Conservation (phyloP, 176 grass and related monocot genomes). For the Chrysopogon serrulatus region DNA sequence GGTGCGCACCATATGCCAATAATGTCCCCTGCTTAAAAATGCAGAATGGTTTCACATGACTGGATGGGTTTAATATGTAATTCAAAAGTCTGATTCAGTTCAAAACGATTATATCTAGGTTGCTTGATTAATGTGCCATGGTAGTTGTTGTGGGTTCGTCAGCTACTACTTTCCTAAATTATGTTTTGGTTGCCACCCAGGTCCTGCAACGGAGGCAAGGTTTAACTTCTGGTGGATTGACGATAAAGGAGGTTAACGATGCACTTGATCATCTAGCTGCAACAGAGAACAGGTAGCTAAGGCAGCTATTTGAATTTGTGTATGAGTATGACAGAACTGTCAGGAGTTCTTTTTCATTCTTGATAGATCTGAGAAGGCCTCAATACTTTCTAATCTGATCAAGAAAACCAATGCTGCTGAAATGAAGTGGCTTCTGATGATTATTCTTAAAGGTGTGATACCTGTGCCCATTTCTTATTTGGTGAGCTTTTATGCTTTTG, state of each 20-base stretch:
- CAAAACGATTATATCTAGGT: background rate
- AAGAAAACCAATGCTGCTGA: conserved; percentile 92
- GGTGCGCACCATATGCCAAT: background rate
- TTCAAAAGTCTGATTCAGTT: background rate
- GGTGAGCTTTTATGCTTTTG: conserved; percentile 3
- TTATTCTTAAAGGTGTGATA: conserved; percentile 84
- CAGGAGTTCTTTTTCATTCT: conserved; percentile 8
- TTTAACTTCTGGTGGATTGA: conserved; percentile 73
- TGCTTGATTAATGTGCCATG: background rate
- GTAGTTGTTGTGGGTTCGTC: background rate
- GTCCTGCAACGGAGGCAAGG: conserved; percentile 85
- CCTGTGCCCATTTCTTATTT: background rate
- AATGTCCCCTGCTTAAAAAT: background rate
- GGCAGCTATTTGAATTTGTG: conserved; percentile 15
- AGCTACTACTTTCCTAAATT: background rate
- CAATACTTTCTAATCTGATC: conserved; percentile 67
- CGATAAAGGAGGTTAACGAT: conserved; percentile 89
- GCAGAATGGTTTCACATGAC: background rate
- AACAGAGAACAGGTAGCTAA: conserved; percentile 72
- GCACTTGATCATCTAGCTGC: conserved; percentile 71
- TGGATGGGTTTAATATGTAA: background rate
- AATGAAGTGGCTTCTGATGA: conserved; percentile 99
- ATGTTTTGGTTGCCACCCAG: conserved; percentile 32
- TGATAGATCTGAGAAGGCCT: conserved; percentile 76
- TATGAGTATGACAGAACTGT: conserved; percentile 17